Percentiles rank a stretch among this genome's conserved stretches.
Conservation (phyloP, 176 grass and related monocot genomes). For the Echinochloa phyllopogon region DNA sequence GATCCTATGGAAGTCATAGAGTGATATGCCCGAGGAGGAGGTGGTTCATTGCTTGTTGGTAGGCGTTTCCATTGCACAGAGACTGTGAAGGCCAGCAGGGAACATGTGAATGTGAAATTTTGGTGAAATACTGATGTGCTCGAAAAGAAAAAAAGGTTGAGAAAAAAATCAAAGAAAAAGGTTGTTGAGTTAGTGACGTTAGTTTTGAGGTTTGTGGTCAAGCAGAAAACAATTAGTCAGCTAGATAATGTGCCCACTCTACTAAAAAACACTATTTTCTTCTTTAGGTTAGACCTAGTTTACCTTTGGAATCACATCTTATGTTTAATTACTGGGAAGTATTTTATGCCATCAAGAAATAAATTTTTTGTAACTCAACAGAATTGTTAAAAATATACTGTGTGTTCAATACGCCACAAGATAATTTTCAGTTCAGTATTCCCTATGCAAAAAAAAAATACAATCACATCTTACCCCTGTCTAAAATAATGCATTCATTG, state of each 20-base stretch:
- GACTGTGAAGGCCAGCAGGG: conserved; percentile 55
- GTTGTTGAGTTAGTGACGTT: neutral
- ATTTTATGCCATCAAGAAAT: neutral
- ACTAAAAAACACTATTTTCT: neutral
- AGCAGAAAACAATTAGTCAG: neutral
- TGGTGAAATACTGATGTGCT: neutral
- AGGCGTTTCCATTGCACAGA: conserved; percentile 96
- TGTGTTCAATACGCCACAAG: neutral
- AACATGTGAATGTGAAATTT: conserved; percentile 12
- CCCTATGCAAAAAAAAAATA: neutral
- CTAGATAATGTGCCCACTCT: neutral
- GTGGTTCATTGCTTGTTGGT: conserved; percentile 73
- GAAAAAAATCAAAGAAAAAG: neutral
- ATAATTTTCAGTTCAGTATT: neutral
- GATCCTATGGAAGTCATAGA: conserved; percentile 84
- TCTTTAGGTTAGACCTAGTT: conserved; percentile 7
- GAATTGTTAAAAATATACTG: neutral
- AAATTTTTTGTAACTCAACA: neutral
- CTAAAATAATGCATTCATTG: conserved; percentile 95
- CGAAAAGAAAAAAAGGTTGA: neutral
- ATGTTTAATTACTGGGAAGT: neutral
- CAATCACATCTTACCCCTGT: conserved; percentile 70
- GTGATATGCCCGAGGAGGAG: conserved; percentile 86
- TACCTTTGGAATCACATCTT: conserved; percentile 3
- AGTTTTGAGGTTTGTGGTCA: neutral